phyloP scores from a whole-genome alignment of 768 basidiomycete species.

The Leccinum truebloodii region DNA sequence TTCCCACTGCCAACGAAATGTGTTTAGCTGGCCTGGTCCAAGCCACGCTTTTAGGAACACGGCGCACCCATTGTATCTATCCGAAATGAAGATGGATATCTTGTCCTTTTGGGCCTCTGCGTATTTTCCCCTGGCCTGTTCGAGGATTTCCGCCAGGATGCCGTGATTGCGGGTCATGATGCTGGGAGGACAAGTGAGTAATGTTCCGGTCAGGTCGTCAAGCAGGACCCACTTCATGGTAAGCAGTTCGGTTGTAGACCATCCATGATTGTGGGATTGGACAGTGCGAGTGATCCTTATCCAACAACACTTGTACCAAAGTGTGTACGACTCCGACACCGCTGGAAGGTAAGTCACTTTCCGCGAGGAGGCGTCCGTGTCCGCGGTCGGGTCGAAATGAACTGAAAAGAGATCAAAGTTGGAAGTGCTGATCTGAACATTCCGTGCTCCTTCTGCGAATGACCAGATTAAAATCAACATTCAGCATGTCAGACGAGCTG shows the following conservation, averaged over 20 bases:
- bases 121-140: slow-evolving; percentile 55
- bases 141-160: slow-evolving; percentile 52
- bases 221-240: slow-evolving; percentile 22
- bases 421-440: slow-evolving; percentile 51
- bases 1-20: slow-evolving; percentile 25
- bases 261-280: slow-evolving; percentile 20
- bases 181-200: slow-evolving; percentile 31
- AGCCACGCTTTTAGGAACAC: background rate
- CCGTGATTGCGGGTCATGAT: slow-evolving; percentile 49
- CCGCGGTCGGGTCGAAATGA: slow-evolving; percentile 21
- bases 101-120: slow-evolving; percentile 49
- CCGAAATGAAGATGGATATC: slow-evolving; percentile 55
- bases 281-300: slow-evolving; percentile 27
- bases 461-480: background rate
- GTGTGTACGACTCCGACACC: slow-evolving; percentile 33
- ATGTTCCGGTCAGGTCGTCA: background rate
- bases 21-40: background rate
- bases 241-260: slow-evolving; percentile 23
- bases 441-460: slow-evolving; percentile 41
- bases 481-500: background rate
- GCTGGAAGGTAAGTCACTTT: slow-evolving; percentile 38
- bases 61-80: slow-evolving; percentile 41
- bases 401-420: slow-evolving; percentile 36
- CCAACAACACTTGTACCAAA: slow-evolving; percentile 38
- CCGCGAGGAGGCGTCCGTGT: slow-evolving; percentile 24